phyloP scores from a whole-genome alignment of 495 filamentous ascomycete species.

The Aspergillus mulundensis region DNA sequence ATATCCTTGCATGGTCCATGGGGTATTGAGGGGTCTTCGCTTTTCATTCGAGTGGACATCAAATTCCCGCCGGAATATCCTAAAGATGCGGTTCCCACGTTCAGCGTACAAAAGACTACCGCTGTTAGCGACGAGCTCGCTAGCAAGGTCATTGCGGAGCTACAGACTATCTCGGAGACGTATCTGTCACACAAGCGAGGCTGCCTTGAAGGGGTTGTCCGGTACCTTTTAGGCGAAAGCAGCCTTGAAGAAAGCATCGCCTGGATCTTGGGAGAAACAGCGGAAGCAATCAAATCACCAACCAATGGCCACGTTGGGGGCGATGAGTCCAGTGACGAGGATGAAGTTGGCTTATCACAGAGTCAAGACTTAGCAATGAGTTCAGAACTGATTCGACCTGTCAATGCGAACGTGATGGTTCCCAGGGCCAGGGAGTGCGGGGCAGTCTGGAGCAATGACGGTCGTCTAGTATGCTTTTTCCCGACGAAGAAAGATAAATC shows the following conservation, averaged over 20 bases:
- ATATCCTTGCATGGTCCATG: constrained; percentile 86
- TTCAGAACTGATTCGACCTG: constrained; percentile 48
- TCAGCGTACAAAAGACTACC: constrained; percentile 72
- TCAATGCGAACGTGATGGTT: constrained; percentile 70
- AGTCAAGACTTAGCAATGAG: constrained; percentile 53
- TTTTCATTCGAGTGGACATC: constrained; percentile 75
- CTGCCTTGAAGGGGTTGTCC: constrained; percentile 76
- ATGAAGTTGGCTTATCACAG: constrained; percentile 60
- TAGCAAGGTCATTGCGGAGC: constrained; percentile 58
- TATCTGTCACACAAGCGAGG: constrained; percentile 67
- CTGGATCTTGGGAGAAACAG: constrained; percentile 54
- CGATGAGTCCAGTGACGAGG: constrained; percentile 79
- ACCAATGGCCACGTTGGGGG: constrained; percentile 60
- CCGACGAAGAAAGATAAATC: constrained; percentile 74
- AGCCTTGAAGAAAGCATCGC: constrained; percentile 69
- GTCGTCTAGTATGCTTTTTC: constrained; percentile 82
- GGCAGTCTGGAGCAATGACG: constrained; percentile 71
- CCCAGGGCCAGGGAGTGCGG: constrained; percentile 73
- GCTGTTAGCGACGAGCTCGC: constrained; percentile 68
- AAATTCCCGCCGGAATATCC: constrained; percentile 80
- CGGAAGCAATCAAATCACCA: constrained; percentile 42
- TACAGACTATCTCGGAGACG: constrained; percentile 64
- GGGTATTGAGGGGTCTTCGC: constrained; percentile 63
- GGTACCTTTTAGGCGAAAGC: constrained; percentile 80
- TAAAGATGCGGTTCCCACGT: constrained; percentile 56